Evolutionary conservation across 345 rosid species (phyloP).

Genomic region (Rhodamnia rubescens): DNA sequence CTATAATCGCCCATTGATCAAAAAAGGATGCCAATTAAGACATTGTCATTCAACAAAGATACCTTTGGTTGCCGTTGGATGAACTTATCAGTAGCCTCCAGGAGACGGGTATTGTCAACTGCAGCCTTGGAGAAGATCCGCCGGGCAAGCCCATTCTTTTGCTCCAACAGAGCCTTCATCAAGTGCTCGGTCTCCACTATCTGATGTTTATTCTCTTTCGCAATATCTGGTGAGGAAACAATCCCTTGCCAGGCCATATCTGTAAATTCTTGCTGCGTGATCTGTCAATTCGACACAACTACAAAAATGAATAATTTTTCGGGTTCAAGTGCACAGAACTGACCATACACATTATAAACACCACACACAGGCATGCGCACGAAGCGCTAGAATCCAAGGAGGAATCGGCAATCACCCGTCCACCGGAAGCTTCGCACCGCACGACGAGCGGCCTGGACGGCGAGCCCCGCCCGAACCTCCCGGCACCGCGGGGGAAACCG

Average conservation of each 20-base stretch:
- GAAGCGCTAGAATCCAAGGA: neutral
- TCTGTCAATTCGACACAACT: constrained; percentile 30
- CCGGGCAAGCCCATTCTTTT: constrained; percentile 98
- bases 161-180: constrained; percentile 90
- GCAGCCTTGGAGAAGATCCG: constrained; percentile 77
- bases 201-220: constrained; percentile 93
- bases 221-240: constrained; percentile 89
- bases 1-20: neutral
- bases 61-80: constrained; percentile 97
- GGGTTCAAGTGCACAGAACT: neutral
- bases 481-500: constrained; percentile 17
- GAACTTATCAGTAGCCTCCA: constrained; percentile 83
- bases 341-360: neutral
- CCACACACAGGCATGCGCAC: neutral
- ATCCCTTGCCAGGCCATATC: constrained; percentile 99
- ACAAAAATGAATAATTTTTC: neutral
- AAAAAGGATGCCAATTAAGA: neutral
- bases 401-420: constrained; percentile 20
- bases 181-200: constrained; percentile 97
- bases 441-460: constrained; percentile 19
- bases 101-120: constrained; percentile 79
- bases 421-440: constrained; percentile 57
- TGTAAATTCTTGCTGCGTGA: constrained; percentile 89
- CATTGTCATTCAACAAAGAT: neutral
- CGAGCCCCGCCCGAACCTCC: constrained; percentile 11